phyloP scores from a whole-genome alignment of 306 rosid species.

The Quercus bicolor region DNA sequence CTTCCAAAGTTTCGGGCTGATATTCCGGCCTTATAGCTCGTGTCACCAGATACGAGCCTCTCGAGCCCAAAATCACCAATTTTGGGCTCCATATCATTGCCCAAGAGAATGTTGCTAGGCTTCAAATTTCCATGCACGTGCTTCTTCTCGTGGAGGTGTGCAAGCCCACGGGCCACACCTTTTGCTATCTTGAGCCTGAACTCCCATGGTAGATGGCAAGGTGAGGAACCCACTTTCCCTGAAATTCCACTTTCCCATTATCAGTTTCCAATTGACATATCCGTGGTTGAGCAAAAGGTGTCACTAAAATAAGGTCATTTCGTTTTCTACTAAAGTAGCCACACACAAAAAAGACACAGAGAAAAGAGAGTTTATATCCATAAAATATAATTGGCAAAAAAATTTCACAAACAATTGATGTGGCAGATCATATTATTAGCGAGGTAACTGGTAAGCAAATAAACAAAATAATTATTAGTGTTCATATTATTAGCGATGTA shows the following conservation, averaged over 20 bases:
- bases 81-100: slow-evolving; percentile 73
- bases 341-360: neutral
- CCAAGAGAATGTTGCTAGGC: slow-evolving; percentile 84
- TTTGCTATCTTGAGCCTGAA: slow-evolving; percentile 72
- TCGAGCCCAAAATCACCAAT: slow-evolving; percentile 94
- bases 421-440: neutral
- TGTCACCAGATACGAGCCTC: slow-evolving; percentile 55
- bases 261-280: neutral
- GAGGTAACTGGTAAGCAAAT: too few relatives aligned
- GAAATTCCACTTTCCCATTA: slow-evolving; percentile 18
- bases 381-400: too few relatives aligned
- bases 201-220: slow-evolving; percentile 97
- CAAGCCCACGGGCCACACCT: slow-evolving; percentile 92
- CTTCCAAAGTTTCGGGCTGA: slow-evolving; percentile 87
- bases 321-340: neutral
- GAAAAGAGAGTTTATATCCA: too few relatives aligned
- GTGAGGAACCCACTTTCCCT: slow-evolving; percentile 94
- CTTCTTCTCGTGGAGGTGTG: slow-evolving; percentile 92
- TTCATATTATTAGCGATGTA: too few relatives aligned
- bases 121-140: slow-evolving; percentile 90
- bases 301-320: neutral
- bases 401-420: too few relatives aligned
- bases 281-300: neutral
- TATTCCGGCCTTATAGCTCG: slow-evolving; percentile 53
- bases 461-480: too few relatives aligned